Base-by-base conservation (phyloP, 306 rosid species). In the Vicia sativa region DNA sequence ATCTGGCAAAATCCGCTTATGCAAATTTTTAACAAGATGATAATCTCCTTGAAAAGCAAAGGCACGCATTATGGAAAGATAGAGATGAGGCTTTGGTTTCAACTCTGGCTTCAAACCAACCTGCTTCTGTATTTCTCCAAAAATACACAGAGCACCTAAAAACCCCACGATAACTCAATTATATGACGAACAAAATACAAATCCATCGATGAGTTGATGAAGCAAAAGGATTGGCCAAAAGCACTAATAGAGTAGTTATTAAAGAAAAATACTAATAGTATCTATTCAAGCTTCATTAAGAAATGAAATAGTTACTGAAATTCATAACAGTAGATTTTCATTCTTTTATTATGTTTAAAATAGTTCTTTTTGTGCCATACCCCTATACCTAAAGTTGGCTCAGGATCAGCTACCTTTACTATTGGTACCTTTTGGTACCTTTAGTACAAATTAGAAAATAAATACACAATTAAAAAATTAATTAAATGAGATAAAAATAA, bases 41-140 rank as follows among this genome's bases (percentile, higher is more conserved):
- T 87, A 90, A 68, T 90, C 90, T 84, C 97, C 97, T 77, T 55
- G 78, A 70, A 50, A 58, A 66, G 92, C 80, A 50, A 86, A 86
- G 52, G 83, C 69, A 16, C 97, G 88, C 97, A 90, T 90, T 80
- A 90, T 72, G 66, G 97, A 87, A 65, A 90, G 90, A 81, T 84
- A 90, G 70, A 90, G 97, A 67, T 90, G 97, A 79, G 97, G 97
- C 76, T 87, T 90, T 23, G 97, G 97, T 75, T 80, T 86, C 70
- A 87, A 66, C 56, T 81, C 75, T 61, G 81, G 75, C 67, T 78
- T 84, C 74, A 78, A 63, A 77, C 96, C 85, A 66, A 87, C 78
- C 65, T 29, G 83, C 84, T 85, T 87, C 76, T 86, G 60, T 77
- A 90, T 80, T 84, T 87, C 90, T 76, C 97, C 97, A 80, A 86